phyloP scores from a whole-genome alignment of 768 basidiomycete species.

The Chalciporus pseudorubinellus region DNA sequence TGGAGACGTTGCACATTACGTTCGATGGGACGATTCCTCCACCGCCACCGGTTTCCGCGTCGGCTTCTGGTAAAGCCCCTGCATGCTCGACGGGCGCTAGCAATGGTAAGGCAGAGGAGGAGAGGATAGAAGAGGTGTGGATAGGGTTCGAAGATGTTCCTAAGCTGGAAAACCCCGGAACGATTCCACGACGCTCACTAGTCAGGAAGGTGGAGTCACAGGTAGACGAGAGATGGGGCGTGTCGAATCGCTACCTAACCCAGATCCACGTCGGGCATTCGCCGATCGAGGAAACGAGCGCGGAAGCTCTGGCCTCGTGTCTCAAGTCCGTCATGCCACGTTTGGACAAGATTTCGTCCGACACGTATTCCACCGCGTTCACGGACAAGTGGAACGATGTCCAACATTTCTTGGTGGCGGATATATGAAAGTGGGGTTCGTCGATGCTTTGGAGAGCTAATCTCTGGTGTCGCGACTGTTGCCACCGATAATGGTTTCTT shows the following conservation, averaged over 20 bases:
- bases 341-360: constrained; percentile 18
- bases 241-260: constrained; percentile 17
- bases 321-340: constrained; percentile 22
- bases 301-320: constrained; percentile 14
- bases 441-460: too few relatives aligned
- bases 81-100: neutral
- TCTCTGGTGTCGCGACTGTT: too few relatives aligned
- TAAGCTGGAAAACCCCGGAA: neutral
- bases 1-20: constrained; percentile 19
- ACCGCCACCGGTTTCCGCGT: too few relatives aligned
- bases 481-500: too few relatives aligned
- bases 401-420: neutral
- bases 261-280: constrained; percentile 23
- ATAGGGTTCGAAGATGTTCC: neutral
- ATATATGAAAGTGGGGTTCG: too few relatives aligned
- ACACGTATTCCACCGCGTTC: constrained; percentile 11
- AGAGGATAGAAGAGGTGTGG: neutral
- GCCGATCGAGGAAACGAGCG: constrained; percentile 15
- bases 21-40: constrained; percentile 18
- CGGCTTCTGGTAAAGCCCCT: too few relatives aligned
- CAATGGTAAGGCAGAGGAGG: neutral
- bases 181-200: neutral
- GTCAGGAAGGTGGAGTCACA: too few relatives aligned
- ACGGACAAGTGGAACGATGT: constrained; percentile 1
- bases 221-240: constrained; percentile 19